Percentiles rank a stretch among this genome's conserved stretches.
Conservation (phyloP, 1,284 basidiomycete species). For the Takashimella koratensis region DNA sequence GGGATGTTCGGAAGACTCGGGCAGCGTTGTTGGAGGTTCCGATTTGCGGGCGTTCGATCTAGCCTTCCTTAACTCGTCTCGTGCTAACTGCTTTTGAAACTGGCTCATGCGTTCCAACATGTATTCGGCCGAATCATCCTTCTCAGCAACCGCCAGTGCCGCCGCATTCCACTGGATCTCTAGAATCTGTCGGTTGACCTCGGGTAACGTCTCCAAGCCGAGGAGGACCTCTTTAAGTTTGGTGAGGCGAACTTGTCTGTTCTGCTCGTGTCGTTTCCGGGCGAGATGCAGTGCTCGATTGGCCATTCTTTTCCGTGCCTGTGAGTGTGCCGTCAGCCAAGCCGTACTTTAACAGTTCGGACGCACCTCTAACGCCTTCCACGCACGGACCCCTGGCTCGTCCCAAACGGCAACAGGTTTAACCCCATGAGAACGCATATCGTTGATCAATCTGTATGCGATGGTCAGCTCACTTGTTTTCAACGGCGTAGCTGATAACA, state of each 20-base stretch:
- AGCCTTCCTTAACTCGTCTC: neutral
- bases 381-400: conserved; percentile 40
- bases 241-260: neutral
- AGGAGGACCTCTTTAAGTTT: neutral
- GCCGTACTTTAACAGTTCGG: neutral
- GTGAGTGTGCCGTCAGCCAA: neutral
- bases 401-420: conserved; percentile 47
- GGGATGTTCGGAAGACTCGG: neutral
- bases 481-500: no score
- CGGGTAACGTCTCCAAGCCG: neutral
- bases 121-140: neutral
- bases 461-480: no score
- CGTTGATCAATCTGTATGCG: conserved; percentile 37
- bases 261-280: conserved; percentile 32
- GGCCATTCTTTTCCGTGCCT: conserved; percentile 19
- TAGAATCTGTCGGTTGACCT: neutral
- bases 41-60: neutral
- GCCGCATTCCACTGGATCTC: neutral
- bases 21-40: neutral
- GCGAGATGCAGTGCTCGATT: conserved; percentile 23
- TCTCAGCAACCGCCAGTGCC: neutral
- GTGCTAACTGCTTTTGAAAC: neutral
- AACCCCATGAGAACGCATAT: conserved; percentile 35
- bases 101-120: neutral
- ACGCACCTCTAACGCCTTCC: conserved; percentile 46